Percentiles rank a stretch among this genome's conserved stretches.
These are phyloP conservation scores for Colletotrichum coccodes DNA, from an alignment of 2,329 filamentous ascomycete species.

Conservation along the genomic window DNA sequence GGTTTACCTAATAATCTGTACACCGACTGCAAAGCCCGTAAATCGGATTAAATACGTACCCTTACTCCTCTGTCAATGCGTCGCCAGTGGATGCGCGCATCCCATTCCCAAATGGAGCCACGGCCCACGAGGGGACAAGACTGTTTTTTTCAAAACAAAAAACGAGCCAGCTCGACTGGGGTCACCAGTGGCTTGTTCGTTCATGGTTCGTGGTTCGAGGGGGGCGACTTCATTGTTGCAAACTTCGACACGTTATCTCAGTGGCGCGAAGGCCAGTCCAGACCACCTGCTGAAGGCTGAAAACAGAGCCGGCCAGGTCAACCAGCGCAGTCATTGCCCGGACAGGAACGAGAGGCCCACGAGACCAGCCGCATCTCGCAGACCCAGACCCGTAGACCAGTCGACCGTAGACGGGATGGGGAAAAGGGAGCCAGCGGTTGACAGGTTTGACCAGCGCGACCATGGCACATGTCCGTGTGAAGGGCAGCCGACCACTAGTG, in stretches of 20 bases:
- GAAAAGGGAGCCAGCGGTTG: slow-evolving; percentile 4
- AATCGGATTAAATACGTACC: slow-evolving; percentile 7
- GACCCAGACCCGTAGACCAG: not conserved
- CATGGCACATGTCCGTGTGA: slow-evolving; percentile 6
- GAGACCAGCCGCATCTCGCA: not conserved
- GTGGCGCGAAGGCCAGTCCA: slow-evolving; percentile 19
- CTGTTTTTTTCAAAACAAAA: not conserved
- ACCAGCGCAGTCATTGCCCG: no score
- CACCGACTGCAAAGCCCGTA: slow-evolving; percentile 11
- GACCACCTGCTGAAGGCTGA: slow-evolving; percentile 6
- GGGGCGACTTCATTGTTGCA: not conserved
- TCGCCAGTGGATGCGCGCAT: not conserved
- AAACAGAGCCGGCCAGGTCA: no score
- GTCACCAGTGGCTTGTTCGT: not conserved
- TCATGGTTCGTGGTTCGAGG: not conserved
- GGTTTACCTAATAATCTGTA: not conserved
- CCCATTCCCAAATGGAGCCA: not conserved
- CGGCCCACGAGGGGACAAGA: not conserved
- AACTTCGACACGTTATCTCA: not conserved
- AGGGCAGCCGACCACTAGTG: not conserved
- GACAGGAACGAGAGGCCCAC: not conserved
- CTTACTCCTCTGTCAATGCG: not conserved
- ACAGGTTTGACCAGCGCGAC: slow-evolving; percentile 5
- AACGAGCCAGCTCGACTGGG: not conserved
- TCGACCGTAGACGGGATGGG: slow-evolving; percentile 14